Percentiles rank a stretch among this genome's conserved stretches.
Conservation (phyloP, 306 rosid genomes). For the Cicer pinnatifidum region DNA sequence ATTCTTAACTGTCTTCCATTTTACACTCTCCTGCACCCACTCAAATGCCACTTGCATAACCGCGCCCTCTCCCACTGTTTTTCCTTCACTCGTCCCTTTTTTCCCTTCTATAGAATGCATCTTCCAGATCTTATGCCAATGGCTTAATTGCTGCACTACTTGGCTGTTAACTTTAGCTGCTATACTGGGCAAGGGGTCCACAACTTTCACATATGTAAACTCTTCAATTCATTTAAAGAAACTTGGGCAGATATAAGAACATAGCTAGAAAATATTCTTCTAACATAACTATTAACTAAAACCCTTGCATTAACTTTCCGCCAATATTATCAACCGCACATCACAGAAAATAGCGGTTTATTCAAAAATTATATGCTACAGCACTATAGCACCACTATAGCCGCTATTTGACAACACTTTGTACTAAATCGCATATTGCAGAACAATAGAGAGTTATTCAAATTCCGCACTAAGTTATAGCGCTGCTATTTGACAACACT, state of each 20-base stretch:
- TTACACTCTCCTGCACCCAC: background rate
- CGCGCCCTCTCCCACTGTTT: background rate
- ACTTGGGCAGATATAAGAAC: conserved; percentile 25
- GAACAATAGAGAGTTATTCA: no score
- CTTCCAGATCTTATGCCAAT: background rate
- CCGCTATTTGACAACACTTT: no score
- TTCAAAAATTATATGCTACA: no score
- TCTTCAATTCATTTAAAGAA: conserved; percentile 21
- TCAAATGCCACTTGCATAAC: background rate
- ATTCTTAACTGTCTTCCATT: background rate
- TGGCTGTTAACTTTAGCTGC: background rate
- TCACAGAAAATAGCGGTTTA: no score
- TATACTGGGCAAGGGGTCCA: background rate
- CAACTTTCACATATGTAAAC: conserved; percentile 11
- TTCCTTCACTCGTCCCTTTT: background rate
- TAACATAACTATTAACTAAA: background rate
- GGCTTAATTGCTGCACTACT: background rate
- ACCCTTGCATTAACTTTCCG: conserved; percentile 1
- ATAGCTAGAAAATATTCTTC: conserved; percentile 14
- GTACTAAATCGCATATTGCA: no score
- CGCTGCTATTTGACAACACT: no score
- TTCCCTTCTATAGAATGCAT: background rate
- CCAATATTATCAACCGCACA: no score
- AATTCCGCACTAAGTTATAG: no score
- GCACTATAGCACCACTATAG: no score